These are phyloP conservation scores for Marsdenia floribunda DNA, from an alignment of 257 asterid genomes.

Conservation along the genomic window DNA sequence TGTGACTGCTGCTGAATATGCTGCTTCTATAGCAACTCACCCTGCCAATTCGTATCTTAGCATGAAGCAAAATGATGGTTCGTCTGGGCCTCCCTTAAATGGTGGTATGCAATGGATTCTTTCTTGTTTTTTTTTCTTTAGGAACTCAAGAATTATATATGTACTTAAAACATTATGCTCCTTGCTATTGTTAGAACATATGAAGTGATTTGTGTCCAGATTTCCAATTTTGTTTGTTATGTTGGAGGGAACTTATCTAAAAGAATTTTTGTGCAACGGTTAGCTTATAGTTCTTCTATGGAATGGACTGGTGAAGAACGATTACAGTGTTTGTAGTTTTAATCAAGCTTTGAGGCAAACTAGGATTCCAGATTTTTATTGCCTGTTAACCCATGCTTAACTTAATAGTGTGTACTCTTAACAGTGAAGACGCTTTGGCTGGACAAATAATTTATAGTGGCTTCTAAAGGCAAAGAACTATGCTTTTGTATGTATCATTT, in stretches of 20 bases:
- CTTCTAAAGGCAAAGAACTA: not conserved
- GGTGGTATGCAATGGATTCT: constrained; percentile 29
- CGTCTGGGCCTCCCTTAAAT: constrained; percentile 13
- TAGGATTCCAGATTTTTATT: not conserved
- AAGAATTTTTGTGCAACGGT: not conserved
- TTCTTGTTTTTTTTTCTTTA: not conserved
- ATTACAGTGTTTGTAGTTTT: not conserved
- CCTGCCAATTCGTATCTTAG: constrained; percentile 26
- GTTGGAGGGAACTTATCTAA: not conserved
- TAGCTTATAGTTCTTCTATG: not conserved
- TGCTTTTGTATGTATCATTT: not conserved
- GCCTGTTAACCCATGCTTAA: not conserved
- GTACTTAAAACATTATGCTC: not conserved
- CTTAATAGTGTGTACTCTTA: not conserved
- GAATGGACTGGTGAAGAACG: not conserved
- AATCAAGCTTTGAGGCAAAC: not conserved
- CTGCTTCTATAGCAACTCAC: constrained; percentile 18
- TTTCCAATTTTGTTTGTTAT: not conserved
- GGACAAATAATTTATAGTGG: not conserved
- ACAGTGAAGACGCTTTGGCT: not conserved
- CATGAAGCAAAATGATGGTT: constrained; percentile 45
- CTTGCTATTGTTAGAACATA: not conserved
- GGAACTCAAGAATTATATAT: not conserved
- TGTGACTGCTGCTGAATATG: constrained; percentile 34
- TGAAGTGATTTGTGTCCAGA: not conserved